Percentiles rank a stretch among this genome's conserved stretches.
Evolutionary conservation across 331 rosid species (phyloP).

Genomic region (Cydonia oblonga): DNA sequence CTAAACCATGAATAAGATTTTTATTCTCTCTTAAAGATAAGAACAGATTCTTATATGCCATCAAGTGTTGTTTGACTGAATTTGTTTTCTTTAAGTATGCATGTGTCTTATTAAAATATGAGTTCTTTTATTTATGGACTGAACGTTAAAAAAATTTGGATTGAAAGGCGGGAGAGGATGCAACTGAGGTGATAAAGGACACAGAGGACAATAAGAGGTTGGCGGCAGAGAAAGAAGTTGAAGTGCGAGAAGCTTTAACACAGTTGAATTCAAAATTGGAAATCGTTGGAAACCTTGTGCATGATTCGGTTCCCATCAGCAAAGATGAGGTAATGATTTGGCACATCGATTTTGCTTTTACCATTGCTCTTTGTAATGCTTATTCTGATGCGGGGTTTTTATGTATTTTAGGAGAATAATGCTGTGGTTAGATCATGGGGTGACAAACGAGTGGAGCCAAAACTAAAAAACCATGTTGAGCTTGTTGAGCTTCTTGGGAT

Average conservation of each 20-base stretch:
- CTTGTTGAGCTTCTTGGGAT: slow-evolving; percentile 92
- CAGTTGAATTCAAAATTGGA: slow-evolving; percentile 57
- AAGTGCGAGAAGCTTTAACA: slow-evolving; percentile 43
- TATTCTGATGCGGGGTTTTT: not conserved
- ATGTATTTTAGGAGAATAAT: slow-evolving; percentile 52
- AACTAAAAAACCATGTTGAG: slow-evolving; percentile 83
- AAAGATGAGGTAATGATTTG: slow-evolving; percentile 53
- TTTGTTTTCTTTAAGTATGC: not conserved
- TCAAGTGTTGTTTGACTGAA: not conserved
- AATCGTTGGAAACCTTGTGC: slow-evolving; percentile 77
- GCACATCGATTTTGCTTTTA: not conserved
- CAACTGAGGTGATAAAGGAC: slow-evolving; percentile 33
- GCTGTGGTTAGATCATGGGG: slow-evolving; percentile 76
- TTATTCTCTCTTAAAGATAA: not conserved
- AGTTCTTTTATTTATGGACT: not conserved
- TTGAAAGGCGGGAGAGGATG: slow-evolving; percentile 55
- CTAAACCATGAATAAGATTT: not conserved
- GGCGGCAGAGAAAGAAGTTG: slow-evolving; percentile 59
- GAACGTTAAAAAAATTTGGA: not conserved
- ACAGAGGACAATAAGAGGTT: slow-evolving; percentile 49
- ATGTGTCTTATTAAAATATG: not conserved
- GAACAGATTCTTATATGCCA: not conserved
- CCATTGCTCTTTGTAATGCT: not conserved
- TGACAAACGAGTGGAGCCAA: slow-evolving; percentile 70
- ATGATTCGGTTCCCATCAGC: slow-evolving; percentile 72